phyloP scores from a whole-genome alignment of 441 rosid genomes.

The Populus hybrid region DNA sequence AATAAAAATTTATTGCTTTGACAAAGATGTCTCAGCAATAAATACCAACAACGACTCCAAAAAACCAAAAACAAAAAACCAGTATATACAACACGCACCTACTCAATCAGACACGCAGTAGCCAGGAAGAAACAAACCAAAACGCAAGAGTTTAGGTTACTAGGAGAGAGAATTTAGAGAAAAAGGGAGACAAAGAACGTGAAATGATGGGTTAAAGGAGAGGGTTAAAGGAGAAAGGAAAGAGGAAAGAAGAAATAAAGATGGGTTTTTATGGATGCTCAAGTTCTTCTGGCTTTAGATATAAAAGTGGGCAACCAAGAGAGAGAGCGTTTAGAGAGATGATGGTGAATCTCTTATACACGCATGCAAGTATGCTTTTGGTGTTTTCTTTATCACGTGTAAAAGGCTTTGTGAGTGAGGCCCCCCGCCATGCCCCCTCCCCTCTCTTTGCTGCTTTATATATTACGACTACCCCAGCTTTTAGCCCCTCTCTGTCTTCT shows the following conservation, averaged over 20 bases:
- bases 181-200: background rate
- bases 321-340: slow-evolving; percentile 36
- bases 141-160: background rate
- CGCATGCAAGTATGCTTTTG: slow-evolving; percentile 91
- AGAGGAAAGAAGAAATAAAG: background rate
- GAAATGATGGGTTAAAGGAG: background rate
- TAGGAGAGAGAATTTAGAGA: background rate
- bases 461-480: slow-evolving; percentile 19
- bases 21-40: slow-evolving; percentile 18
- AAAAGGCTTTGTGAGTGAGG: slow-evolving; percentile 37
- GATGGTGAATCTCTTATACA: slow-evolving; percentile 68
- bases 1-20: slow-evolving; percentile 23
- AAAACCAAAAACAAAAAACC: slow-evolving; percentile 1
- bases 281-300: background rate
- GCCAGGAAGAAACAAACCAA: background rate
- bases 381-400: slow-evolving; percentile 95
- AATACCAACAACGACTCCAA: slow-evolving; percentile 12
- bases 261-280: slow-evolving; percentile 5
- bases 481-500: background rate
- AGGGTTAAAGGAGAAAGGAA: too few relatives aligned
- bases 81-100: slow-evolving; percentile 22
- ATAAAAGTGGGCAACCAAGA: background rate
- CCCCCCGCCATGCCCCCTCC: background rate
- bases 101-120: slow-evolving; percentile 12
- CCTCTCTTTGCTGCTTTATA: slow-evolving; percentile 10